These are phyloP conservation scores for Rehmannia glutinosa DNA, from an alignment of 257 asterid species.

Conservation along the genomic window DNA sequence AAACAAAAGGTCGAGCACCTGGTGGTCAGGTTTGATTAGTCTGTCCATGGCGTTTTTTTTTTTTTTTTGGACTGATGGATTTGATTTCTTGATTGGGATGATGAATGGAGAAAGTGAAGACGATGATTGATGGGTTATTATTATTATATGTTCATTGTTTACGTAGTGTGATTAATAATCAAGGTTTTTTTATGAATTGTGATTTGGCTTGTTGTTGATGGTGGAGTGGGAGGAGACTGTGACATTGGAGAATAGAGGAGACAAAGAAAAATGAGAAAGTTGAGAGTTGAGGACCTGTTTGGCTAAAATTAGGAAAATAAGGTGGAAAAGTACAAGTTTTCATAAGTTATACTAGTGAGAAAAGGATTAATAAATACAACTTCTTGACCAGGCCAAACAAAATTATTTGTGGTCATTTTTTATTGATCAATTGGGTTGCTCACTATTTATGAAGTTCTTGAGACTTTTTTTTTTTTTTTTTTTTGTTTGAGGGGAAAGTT, in stretches of 20 bases:
- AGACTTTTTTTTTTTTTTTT: too few species aligned
- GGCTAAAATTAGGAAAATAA: background rate
- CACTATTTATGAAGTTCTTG: too few species aligned
- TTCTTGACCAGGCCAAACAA: conserved; percentile 11
- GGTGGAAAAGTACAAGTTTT: too few species aligned
- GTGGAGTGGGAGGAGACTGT: background rate
- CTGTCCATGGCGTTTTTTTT: conserved; percentile 51
- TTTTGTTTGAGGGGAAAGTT: too few species aligned
- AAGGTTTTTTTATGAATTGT: background rate
- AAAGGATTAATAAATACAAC: background rate
- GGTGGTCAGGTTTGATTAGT: conserved; percentile 55
- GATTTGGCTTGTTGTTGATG: background rate
- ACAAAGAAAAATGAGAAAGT: background rate
- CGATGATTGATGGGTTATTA: background rate
- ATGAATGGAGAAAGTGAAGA: too few species aligned
- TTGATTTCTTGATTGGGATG: too few species aligned
- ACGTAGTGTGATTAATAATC: too few species aligned
- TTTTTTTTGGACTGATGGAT: too few species aligned
- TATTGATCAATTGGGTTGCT: too few species aligned
- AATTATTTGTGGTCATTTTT: background rate
- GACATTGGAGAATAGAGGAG: background rate
- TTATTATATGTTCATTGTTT: background rate
- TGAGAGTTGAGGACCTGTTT: background rate
- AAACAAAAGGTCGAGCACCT: conserved; percentile 38
- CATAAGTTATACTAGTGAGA: too few species aligned